Evolutionary conservation across 192 early-diverging fungal genomes (phyloP).

Genomic region (Backusella tarrabulga): DNA sequence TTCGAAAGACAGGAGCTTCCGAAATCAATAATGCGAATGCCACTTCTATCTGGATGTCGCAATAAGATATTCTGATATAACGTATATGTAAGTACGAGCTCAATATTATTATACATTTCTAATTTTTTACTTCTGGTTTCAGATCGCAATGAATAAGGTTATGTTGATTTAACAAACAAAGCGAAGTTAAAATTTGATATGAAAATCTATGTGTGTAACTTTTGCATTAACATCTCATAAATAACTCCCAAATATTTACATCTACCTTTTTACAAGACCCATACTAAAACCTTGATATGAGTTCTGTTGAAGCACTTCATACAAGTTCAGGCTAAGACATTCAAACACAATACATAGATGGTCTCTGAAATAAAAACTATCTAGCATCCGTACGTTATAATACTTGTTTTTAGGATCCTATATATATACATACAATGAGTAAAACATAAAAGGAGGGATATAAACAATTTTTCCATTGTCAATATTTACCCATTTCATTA

Average conservation of each 20-base stretch:
- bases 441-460: not conserved
- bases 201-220: slow-evolving; percentile 54
- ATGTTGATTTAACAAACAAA: slow-evolving; percentile 68
- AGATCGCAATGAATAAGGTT: slow-evolving; percentile 94
- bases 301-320: slow-evolving; percentile 94
- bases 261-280: slow-evolving; percentile 64
- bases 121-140: slow-evolving; percentile 81
- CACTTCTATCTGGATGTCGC: slow-evolving; percentile 60
- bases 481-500: slow-evolving; percentile 69
- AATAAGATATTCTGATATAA: slow-evolving; percentile 74
- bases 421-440: not conserved
- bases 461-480: not conserved
- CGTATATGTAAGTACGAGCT: not conserved
- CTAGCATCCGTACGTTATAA: slow-evolving; percentile 84
- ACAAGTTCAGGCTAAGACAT: slow-evolving; percentile 89
- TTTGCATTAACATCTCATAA: not conserved
- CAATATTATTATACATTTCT: slow-evolving; percentile 29
- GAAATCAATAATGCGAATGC: slow-evolving; percentile 97
- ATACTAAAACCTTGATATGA: slow-evolving; percentile 85
- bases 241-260: not conserved
- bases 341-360: slow-evolving; percentile 96
- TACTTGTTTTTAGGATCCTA: slow-evolving; percentile 77
- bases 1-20: slow-evolving; percentile 90
- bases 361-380: slow-evolving; percentile 90
- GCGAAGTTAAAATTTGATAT: slow-evolving; percentile 80